These are phyloP conservation scores for Coffea canephora DNA, from an alignment of 257 asterid genomes.

Conservation along the genomic window DNA sequence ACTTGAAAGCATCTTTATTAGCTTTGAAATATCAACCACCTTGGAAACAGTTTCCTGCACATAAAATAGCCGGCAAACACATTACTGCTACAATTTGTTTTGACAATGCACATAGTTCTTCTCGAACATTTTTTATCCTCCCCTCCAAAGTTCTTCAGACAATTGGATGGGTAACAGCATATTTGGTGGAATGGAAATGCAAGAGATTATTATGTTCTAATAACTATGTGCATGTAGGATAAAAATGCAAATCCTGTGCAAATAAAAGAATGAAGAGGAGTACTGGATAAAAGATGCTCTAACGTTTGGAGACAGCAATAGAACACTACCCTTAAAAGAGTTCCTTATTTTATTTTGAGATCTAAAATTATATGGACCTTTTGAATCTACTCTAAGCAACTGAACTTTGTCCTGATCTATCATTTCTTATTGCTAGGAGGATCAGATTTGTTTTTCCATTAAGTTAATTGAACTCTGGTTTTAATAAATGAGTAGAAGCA, in stretches of 20 bases:
- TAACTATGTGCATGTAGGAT: neutral
- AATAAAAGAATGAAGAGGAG: neutral
- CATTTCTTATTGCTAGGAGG: too few relatives aligned
- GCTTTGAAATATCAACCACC: constrained; percentile 41
- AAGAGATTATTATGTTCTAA: neutral
- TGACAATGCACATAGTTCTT: neutral
- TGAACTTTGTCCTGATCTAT: neutral
- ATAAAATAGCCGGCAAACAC: neutral
- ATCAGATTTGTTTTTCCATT: neutral
- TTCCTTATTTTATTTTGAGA: neutral
- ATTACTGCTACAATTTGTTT: neutral
- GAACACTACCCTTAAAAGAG: neutral
- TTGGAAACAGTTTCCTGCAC: constrained; percentile 53
- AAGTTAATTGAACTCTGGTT: neutral
- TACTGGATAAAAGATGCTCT: neutral
- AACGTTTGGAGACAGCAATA: neutral
- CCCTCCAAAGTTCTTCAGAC: neutral
- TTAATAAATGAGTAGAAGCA: neutral
- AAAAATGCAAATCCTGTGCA: neutral
- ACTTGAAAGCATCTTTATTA: constrained; percentile 64
- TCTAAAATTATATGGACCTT: neutral
- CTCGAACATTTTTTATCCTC: neutral
- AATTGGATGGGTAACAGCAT: neutral
- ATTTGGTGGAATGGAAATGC: neutral
- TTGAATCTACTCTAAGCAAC: neutral